phyloP scores from a whole-genome alignment of 2,329 filamentous ascomycete genomes.

The Diaporthe vexans region DNA sequence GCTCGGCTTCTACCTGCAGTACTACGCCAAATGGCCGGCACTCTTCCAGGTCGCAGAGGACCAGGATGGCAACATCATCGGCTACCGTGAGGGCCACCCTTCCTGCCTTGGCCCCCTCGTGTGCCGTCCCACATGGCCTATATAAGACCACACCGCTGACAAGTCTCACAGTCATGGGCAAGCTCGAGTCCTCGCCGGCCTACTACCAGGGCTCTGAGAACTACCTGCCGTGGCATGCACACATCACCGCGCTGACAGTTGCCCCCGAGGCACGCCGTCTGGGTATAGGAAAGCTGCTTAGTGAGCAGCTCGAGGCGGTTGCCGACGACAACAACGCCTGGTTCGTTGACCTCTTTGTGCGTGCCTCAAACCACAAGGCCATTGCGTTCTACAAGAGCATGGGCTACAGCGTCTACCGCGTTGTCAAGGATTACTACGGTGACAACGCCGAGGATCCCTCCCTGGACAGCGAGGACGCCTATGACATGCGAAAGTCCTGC shows the following conservation, averaged over 20 bases:
- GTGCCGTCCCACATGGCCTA: conserved; percentile 22
- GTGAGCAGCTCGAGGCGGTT: conserved; percentile 83
- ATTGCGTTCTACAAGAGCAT: conserved; percentile 91
- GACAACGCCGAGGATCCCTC: conserved; percentile 80
- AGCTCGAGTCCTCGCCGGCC: conserved; percentile 88
- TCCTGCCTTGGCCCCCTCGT: neutral
- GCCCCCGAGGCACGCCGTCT: conserved; percentile 87
- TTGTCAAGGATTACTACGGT: conserved; percentile 93
- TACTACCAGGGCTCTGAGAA: conserved; percentile 83
- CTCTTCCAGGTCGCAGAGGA: conserved; percentile 95
- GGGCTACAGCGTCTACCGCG: conserved; percentile 91
- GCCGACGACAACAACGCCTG: conserved; percentile 88
- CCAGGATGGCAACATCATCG: conserved; percentile 87
- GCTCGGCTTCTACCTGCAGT: conserved; percentile 94
- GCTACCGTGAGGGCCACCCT: conserved; percentile 79
- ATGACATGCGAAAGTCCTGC: conserved; percentile 96
- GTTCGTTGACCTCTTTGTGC: conserved; percentile 96
- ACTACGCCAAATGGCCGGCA: conserved; percentile 95
- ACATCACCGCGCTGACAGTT: conserved; percentile 96
- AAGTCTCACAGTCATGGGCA: conserved; percentile 84
- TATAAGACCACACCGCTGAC: conserved; percentile 44
- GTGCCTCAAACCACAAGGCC: conserved; percentile 88
- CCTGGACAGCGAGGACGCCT: conserved; percentile 83
- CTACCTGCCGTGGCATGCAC: conserved; percentile 99
- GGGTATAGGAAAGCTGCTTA: conserved; percentile 88